Conservation (phyloP, 192 early-diverging fungal species). For the Umbelopsis isabellina region DNA sequence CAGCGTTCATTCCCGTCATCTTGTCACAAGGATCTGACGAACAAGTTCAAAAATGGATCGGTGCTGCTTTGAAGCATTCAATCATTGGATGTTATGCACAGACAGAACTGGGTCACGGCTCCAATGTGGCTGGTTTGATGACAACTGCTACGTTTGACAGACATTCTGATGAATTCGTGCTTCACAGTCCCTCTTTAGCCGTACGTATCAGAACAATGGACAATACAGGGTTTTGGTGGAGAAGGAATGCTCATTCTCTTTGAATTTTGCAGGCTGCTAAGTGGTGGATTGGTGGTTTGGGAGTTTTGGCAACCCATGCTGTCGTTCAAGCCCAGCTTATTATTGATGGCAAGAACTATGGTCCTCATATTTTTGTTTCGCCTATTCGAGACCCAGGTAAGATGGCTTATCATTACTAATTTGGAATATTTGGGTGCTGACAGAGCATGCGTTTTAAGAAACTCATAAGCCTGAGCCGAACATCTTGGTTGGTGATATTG, state of each 20-base stretch:
- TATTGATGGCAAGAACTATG: constrained; percentile 67
- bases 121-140: constrained; percentile 77
- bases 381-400: constrained; percentile 68
- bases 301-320: constrained; percentile 70
- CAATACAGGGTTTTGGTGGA: background rate
- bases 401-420: background rate
- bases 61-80: constrained; percentile 64
- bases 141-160: constrained; percentile 77
- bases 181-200: constrained; percentile 63
- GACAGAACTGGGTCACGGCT: constrained; percentile 79
- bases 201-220: constrained; percentile 20
- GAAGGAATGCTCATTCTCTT: background rate
- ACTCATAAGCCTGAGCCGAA: constrained; percentile 72
- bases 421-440: background rate
- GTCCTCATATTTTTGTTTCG: constrained; percentile 77
- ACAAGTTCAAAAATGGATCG: constrained; percentile 74
- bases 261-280: constrained; percentile 48
- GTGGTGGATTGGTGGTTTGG: constrained; percentile 85
- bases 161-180: constrained; percentile 79
- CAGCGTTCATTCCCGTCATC: constrained; percentile 79
- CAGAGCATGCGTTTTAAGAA: constrained; percentile 2
- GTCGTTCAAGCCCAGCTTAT: constrained; percentile 81
- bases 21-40: constrained; percentile 69
- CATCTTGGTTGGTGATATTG: constrained; percentile 80
- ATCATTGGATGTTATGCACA: constrained; percentile 89